Base-by-base conservation (phyloP, 306 rosid species). In the Boehmeria nivea region DNA sequence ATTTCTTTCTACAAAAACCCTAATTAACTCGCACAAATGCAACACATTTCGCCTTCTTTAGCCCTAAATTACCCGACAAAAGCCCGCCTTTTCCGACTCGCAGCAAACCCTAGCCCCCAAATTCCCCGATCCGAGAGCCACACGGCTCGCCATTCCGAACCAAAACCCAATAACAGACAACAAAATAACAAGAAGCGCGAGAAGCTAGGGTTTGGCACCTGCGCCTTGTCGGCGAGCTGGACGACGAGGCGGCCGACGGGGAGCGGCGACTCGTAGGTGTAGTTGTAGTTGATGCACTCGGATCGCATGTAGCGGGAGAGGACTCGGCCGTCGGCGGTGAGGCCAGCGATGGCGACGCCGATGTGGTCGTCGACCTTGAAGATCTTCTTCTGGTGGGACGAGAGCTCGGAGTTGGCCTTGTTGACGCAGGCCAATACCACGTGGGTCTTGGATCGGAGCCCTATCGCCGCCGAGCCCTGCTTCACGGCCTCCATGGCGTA, bases 401-500 rank as follows among this genome's bases (percentile, higher is more conserved):
- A 87, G 3, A 91, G 89, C 71, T 91, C 95, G 11, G 96, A 84
- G 54, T 91, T 87, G 4, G 95, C 69, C 78, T 91, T 91, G 83
- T 91, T 91, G 6, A 91, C 95, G 37, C 96, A 84, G 0, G 99
- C 96, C 28, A 91, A 58, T 9, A 91, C 96, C 23, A 87, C 96
- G 57, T 91, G 99, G 16, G 86, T 72, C 59, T 85, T 87, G 18
- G 99, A 91, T 87, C 96, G 89, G 79, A 91, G 89, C 0, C 96
- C 99, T 3, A 91, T 91, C 20, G 99, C 99, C 19, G 96, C 96
- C 18, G 99, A 91, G 16, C 96, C 96, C 42, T 91, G 99, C 60
- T 91, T 91, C 60, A 91, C 96, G 0, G 96, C 96, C 78, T 91
- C 96, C 99, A 91, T 91, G 17, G 99, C 93, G 76, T 91, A 91